Evolutionary conservation across 805 yeast genomes (phyloP), one percentile per base, ranked within the genome.

Genomic region (Sugiyamaella americana): DNA sequence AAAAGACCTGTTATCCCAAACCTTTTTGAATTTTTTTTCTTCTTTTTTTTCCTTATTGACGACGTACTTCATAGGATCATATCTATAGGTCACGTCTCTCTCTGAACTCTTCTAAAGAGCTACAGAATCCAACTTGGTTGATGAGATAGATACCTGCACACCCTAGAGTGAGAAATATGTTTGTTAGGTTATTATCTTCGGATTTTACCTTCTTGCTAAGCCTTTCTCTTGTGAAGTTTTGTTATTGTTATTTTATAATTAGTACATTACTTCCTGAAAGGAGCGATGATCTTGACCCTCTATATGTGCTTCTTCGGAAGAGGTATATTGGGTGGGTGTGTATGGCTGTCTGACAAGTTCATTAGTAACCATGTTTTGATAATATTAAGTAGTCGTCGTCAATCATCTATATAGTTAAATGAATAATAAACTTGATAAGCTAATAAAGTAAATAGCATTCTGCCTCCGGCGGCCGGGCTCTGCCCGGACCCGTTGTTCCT

Each of bases 251-350:
- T 58, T 35, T 52, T 52, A 29, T 36, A 41, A 57, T 55, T 47
- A 38, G 26, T 49, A 49, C 49, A 40, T 43, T 48, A 40, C 47
- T 39, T 51, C 59, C 37, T 58, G 63, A 80, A 79, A 84, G 96
- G 95, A 87, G 96, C 98, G 96, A 91, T 89, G 98, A 91, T 91
- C 98, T 91, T 87, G 80, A 82, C 95, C 97, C 94, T 72, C 71
- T 74, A 68, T 69, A 74, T 79, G 84, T 72, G 80, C 93, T 84
- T 80, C 76, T 78, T 81, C 85, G 89, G 89, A 76, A 79, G 89
- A 82, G 82, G 76, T 73, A 66, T 72, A 59, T 60, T 66, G 93
- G 97, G 96, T 86, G 97, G 97, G 96, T 77, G 78, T 81, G 80
- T 84, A 88, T 79, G 98, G 98, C 95, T 84, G 96, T 91, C 98